Conservation (phyloP, 73 alveolate genomes). For the Paramecium primaurelia region DNA sequence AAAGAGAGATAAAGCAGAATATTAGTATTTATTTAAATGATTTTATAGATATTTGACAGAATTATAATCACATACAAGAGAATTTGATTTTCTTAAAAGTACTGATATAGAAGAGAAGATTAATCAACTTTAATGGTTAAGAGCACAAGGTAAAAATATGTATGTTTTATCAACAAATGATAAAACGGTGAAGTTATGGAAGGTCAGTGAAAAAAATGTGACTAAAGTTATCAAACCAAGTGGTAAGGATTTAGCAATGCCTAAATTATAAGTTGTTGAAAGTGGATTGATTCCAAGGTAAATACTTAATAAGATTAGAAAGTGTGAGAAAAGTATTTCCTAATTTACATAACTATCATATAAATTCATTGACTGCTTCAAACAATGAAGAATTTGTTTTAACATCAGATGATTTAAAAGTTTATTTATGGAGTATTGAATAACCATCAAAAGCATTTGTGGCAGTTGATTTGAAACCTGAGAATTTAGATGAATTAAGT, state of each 20-base stretch:
- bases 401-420: conserved; percentile 61
- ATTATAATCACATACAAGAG: conserved; percentile 76
- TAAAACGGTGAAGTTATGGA: conserved; percentile 72
- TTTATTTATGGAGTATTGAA: conserved; percentile 60
- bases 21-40: conserved; percentile 55
- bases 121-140: conserved; percentile 74
- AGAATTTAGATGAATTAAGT: conserved; percentile 73
- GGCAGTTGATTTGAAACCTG: conserved; percentile 78
- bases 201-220: conserved; percentile 49
- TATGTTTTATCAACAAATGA: conserved; percentile 73
- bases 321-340: conserved; percentile 58
- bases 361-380: conserved; percentile 60
- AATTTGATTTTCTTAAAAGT: conserved; percentile 73
- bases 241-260: conserved; percentile 62
- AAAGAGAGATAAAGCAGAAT: conserved; percentile 50
- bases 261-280: conserved; percentile 56
- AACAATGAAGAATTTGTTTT: conserved; percentile 58
- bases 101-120: conserved; percentile 79
- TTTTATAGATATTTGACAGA: conserved; percentile 72
- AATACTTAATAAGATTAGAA: background rate
- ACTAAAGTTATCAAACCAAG: conserved; percentile 54
- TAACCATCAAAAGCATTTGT: conserved; percentile 61
- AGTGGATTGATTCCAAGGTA: conserved; percentile 62
- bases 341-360: conserved; percentile 58
- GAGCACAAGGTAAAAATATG: conserved; percentile 63